Evolutionary conservation across 371 early-diverging fungal genomes (phyloP).

Genomic region (Apophysomyces variabilis): DNA sequence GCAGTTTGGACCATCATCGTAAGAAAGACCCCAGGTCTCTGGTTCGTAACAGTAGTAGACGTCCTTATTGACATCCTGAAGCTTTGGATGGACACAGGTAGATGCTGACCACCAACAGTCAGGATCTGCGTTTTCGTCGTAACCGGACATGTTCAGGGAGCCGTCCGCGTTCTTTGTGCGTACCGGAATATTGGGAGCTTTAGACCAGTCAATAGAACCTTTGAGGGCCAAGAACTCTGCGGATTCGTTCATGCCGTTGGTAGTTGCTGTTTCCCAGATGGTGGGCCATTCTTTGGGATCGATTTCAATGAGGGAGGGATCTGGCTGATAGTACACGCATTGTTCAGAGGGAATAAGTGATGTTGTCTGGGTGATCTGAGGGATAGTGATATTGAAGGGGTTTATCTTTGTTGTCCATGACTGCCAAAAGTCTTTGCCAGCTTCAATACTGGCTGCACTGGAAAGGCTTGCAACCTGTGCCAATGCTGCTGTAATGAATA

Average conservation of each 20-base stretch:
- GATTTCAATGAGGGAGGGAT: conserved; percentile 19
- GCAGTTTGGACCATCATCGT: conserved; percentile 69
- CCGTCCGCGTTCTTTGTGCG: conserved; percentile 24
- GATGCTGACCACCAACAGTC: conserved; percentile 60
- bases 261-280: conserved; percentile 36
- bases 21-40: conserved; percentile 67
- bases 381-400: conserved; percentile 37
- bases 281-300: conserved; percentile 35
- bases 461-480: conserved; percentile 5
- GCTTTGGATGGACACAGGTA: conserved; percentile 50
- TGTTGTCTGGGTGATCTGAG: conserved; percentile 42
- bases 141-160: conserved; percentile 24
- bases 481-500: conserved; percentile 4
- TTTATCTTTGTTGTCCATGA: conserved; percentile 30
- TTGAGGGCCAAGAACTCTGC: conserved; percentile 33
- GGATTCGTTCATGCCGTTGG: conserved; percentile 38
- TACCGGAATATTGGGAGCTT: conserved; percentile 30
- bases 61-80: conserved; percentile 41
- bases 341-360: conserved; percentile 29
- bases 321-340: conserved; percentile 33
- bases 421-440: conserved; percentile 19
- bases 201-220: conserved; percentile 35
- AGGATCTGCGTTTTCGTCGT: conserved; percentile 36
- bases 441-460: not conserved
- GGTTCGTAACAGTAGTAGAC: conserved; percentile 55